Conservation (phyloP, 371 early-diverging fungal genomes). For the Rhizomucor pusillus region DNA sequence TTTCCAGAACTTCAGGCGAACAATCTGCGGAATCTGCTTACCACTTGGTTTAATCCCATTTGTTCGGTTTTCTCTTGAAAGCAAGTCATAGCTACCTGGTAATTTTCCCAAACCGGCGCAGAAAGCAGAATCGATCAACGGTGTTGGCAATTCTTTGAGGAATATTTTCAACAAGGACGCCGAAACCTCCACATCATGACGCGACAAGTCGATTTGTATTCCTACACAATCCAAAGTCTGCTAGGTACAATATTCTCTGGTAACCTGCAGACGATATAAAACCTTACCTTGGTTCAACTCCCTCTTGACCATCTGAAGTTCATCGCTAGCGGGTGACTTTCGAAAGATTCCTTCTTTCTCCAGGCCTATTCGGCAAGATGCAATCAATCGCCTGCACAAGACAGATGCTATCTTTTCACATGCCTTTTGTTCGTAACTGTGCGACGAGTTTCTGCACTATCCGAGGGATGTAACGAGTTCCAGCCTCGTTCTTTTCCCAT, state of each 20-base stretch:
- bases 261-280: too few relatives aligned
- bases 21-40: slow-evolving; percentile 3
- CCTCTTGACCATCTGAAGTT: slow-evolving; percentile 56
- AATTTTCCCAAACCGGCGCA: slow-evolving; percentile 32
- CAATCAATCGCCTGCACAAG: not conserved
- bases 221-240: too few relatives aligned
- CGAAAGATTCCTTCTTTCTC: slow-evolving; percentile 88
- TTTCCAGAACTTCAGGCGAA: slow-evolving; percentile 20
- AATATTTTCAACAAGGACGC: slow-evolving; percentile 86
- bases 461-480: slow-evolving; percentile 27
- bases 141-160: slow-evolving; percentile 77
- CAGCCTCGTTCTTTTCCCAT: slow-evolving; percentile 4
- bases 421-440: slow-evolving; percentile 35
- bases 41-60: too few relatives aligned
- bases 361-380: slow-evolving; percentile 48
- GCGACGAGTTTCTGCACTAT: slow-evolving; percentile 27
- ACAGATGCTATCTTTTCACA: too few relatives aligned
- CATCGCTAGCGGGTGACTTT: slow-evolving; percentile 69
- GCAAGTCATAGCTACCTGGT: slow-evolving; percentile 32
- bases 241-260: too few relatives aligned
- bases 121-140: slow-evolving; percentile 61
- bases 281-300: slow-evolving; percentile 63
- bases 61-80: too few relatives aligned
- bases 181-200: slow-evolving; percentile 77
- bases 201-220: slow-evolving; percentile 48